Conservation (phyloP, 495 filamentous ascomycete genomes). For the Aspergillus kassunensis region DNA sequence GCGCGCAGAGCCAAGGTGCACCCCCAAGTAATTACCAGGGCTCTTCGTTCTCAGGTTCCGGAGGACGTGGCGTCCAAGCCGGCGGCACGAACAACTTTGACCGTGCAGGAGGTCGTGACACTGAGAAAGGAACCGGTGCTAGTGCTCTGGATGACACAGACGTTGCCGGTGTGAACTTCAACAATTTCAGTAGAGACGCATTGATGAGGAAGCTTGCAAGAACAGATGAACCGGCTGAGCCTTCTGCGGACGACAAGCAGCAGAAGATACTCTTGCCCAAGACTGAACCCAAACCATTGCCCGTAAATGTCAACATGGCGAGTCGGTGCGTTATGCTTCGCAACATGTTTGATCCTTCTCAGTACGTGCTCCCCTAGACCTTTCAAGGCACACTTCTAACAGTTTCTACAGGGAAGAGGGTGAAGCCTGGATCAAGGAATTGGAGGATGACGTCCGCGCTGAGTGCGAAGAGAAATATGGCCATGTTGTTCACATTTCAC, state of each 20-base stretch:
- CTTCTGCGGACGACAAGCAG: slow-evolving; percentile 60
- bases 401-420: slow-evolving; percentile 66
- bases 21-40: slow-evolving; percentile 80
- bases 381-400: slow-evolving; percentile 36
- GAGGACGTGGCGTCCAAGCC: slow-evolving; percentile 82
- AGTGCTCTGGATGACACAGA: slow-evolving; percentile 98
- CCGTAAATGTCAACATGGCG: slow-evolving; percentile 84
- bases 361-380: slow-evolving; percentile 47
- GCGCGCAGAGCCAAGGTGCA: slow-evolving; percentile 73
- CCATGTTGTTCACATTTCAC: slow-evolving; percentile 93
- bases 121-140: slow-evolving; percentile 83
- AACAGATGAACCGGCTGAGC: slow-evolving; percentile 76
- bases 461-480: slow-evolving; percentile 98
- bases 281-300: slow-evolving; percentile 74
- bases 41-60: slow-evolving; percentile 88
- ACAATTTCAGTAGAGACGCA: slow-evolving; percentile 95
- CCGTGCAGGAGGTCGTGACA: slow-evolving; percentile 85
- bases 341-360: slow-evolving; percentile 89
- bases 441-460: slow-evolving; percentile 88
- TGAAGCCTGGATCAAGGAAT: slow-evolving; percentile 83
- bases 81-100: slow-evolving; percentile 81
- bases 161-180: slow-evolving; percentile 97
- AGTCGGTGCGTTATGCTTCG: slow-evolving; percentile 91
- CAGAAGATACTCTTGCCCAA: slow-evolving; percentile 73
- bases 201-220: slow-evolving; percentile 97